These are phyloP conservation scores for Adansonia grandidieri DNA, from an alignment of 441 rosid genomes.

Conservation along the genomic window DNA sequence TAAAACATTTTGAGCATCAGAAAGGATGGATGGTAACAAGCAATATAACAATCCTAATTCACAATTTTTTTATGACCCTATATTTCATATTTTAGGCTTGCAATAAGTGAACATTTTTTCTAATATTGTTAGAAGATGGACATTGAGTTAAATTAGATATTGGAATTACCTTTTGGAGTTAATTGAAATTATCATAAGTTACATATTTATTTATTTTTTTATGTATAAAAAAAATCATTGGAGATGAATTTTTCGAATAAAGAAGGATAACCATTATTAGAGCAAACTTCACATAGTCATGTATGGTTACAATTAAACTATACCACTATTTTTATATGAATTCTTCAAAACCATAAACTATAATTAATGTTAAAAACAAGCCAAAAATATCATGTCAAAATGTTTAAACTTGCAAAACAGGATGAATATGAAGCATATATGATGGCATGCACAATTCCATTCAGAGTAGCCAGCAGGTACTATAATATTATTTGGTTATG, in stretches of 20 bases:
- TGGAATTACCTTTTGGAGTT: no score
- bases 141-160: neutral
- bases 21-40: neutral
- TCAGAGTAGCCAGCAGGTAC: neutral
- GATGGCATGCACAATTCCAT: neutral
- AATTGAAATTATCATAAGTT: neutral
- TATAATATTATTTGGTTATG: constrained; percentile 7
- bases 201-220: neutral
- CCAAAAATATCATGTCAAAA: neutral
- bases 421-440: neutral
- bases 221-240: neutral
- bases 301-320: no score
- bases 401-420: neutral
- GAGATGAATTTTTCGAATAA: no score
- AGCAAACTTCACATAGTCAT: no score
- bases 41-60: neutral
- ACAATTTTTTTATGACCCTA: neutral
- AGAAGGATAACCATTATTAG: no score
- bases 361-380: no score
- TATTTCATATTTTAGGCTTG: neutral
- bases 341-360: no score
- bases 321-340: no score
- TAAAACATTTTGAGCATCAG: neutral
- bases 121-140: neutral
- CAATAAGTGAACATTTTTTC: neutral